Evolutionary conservation across 83 land plant genomes (phyloP), one percentile per base, ranked within the genome.

Genomic region (Picea abies): DNA sequence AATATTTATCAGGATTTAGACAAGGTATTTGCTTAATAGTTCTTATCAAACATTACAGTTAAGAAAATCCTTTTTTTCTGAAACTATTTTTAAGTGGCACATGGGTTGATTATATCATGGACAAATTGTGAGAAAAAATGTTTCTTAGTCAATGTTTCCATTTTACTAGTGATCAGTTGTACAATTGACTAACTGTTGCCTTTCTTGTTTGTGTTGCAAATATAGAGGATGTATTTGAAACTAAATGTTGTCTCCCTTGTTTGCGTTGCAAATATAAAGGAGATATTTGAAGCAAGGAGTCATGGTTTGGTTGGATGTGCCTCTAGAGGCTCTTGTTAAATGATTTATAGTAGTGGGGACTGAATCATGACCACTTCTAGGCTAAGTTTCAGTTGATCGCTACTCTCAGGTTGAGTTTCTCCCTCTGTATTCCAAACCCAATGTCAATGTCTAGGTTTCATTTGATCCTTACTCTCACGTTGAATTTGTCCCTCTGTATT

Each of bases 251-350:
- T 44, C 26, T 37, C 82, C 16, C 62, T 77, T 15, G 19, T 81
- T 69, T 80, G 35, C 35, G 2, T 35, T 35, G 35, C 5, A 61
- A 64, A 64, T 19, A 5, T 26, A 35, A 35, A 35, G 35, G 35
- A 29, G 79, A 63, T 91, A 93, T 76, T 89, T 95, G 95, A 85
- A 82, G 69, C 82, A 91, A 80, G 99, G 98, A 8, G 83, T 97
- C 60, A 88, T 88, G 71, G 94, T 97, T 65, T 97, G 92, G 90
- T 61, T 97, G 64, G 96, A 97, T 89, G 98, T 97, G n/a, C 99
- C 99, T 80, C 63, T 97, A 64, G 96, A 97, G 63, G 94, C 95
- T 60, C 86, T 97, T 70, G 99, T 94, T 9, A 88, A 84, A 60
- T 89, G 99, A 72, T 90, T 97, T 78, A 83, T 90, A 44, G 87